Evolutionary conservation across 75 land plant species (phyloP).

Genomic region (Pinus tabuliformis): DNA sequence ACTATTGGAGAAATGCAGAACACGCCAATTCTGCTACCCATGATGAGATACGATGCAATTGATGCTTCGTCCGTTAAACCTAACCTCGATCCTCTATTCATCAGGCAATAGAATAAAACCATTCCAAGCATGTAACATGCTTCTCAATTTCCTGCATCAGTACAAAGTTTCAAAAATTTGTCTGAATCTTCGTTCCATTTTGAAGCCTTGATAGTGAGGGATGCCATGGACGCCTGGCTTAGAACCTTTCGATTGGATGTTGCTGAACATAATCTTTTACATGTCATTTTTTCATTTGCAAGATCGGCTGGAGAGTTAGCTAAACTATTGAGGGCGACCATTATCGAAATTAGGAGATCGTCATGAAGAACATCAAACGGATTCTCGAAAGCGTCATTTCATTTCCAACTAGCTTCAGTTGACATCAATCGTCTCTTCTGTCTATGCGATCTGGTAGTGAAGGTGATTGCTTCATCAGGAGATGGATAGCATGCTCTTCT

Average conservation of each 20-base stretch:
- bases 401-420: background rate
- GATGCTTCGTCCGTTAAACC: constrained; percentile 22
- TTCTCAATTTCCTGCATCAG: constrained; percentile 21
- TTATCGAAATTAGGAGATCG: constrained; percentile 15
- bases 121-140: constrained; percentile 28
- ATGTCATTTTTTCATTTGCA: constrained; percentile 17
- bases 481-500: constrained; percentile 3
- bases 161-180: constrained; percentile 16
- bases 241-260: constrained; percentile 15
- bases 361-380: constrained; percentile 18
- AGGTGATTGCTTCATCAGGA: background rate
- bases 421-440: constrained; percentile 5
- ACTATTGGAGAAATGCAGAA: too few relatives aligned
- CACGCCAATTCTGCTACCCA: too few relatives aligned
- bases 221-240: constrained; percentile 1
- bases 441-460: background rate
- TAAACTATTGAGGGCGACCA: constrained; percentile 14
- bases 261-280: constrained; percentile 16
- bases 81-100: constrained; percentile 19
- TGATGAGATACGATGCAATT: constrained; percentile 14
- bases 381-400: background rate
- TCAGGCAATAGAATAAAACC: constrained; percentile 35
- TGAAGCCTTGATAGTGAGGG: constrained; percentile 16
- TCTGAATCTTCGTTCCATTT: constrained; percentile 16
- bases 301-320: constrained; percentile 29